phyloP scores from a whole-genome alignment of 1,139 yeast genomes.

The Wickerhamomyces sp. region DNA sequence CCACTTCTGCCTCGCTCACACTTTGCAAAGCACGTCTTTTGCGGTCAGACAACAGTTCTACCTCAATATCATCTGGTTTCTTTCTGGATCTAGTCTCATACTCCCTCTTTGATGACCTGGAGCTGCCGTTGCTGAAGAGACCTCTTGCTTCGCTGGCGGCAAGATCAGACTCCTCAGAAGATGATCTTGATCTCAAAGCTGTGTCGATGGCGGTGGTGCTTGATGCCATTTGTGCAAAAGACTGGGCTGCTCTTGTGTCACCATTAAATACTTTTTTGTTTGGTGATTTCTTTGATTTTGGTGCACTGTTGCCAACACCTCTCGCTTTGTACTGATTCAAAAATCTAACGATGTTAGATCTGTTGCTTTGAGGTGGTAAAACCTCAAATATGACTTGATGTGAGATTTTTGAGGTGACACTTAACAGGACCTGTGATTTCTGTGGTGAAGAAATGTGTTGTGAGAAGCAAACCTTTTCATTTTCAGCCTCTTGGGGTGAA shows the following conservation, averaged over 20 bases:
- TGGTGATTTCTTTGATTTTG: not conserved
- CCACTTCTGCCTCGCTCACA: not conserved
- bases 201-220: not conserved
- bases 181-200: not conserved
- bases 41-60: not conserved
- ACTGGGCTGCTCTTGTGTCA: too few relatives aligned
- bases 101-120: not conserved
- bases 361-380: not conserved
- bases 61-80: not conserved
- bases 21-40: not conserved
- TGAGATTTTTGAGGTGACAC: too few relatives aligned
- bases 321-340: not conserved
- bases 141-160: not conserved
- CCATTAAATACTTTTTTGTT: too few relatives aligned
- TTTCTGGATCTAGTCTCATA: slow-evolving; percentile 12
- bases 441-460: too few relatives aligned
- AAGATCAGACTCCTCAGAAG: not conserved
- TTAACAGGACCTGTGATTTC: too few relatives aligned
- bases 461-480: too few relatives aligned
- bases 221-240: too few relatives aligned
- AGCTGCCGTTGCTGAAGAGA: not conserved
- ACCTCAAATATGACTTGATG: too few relatives aligned
- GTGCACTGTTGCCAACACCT: not conserved
- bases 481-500: too few relatives aligned
- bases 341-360: not conserved